Evolutionary conservation across 352 stramenopile species (phyloP).

Genomic region (Pythium phragmitis): DNA sequence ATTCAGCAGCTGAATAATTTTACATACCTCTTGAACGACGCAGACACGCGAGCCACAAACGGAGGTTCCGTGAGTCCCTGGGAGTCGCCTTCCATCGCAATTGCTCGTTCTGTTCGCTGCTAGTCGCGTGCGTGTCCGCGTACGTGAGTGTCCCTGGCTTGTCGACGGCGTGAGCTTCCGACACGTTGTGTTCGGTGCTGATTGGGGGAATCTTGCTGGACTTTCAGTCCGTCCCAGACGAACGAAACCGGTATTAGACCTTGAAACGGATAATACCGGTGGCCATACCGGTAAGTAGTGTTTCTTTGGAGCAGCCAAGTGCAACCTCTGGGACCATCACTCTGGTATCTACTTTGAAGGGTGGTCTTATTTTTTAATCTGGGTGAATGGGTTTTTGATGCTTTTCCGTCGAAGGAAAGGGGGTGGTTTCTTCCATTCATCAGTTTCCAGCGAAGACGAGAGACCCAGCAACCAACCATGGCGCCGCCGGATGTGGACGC

Average conservation of each 20-base stretch:
- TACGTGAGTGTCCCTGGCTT: not conserved
- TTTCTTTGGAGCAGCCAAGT: not conserved
- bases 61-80: slow-evolving; percentile 51
- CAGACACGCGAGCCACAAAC: slow-evolving; percentile 74
- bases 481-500: slow-evolving; percentile 74
- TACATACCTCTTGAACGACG: slow-evolving; percentile 76
- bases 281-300: not conserved
- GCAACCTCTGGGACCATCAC: slow-evolving; percentile 15
- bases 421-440: slow-evolving; percentile 5
- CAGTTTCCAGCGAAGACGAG: slow-evolving; percentile 11
- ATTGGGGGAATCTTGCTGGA: slow-evolving; percentile 29
- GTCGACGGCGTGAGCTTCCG: slow-evolving; percentile 18
- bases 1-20: not conserved
- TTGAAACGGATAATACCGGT: slow-evolving; percentile 11
- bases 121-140: not conserved
- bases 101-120: slow-evolving; percentile 2
- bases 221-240: slow-evolving; percentile 14
- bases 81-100: slow-evolving; percentile 24
- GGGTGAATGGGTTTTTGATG: slow-evolving; percentile 13
- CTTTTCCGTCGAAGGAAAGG: slow-evolving; percentile 18
- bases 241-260: slow-evolving; percentile 1
- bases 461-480: slow-evolving; percentile 34
- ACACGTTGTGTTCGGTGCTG: slow-evolving; percentile 22
- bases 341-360: slow-evolving; percentile 3
- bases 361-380: slow-evolving; percentile 1